phyloP scores from a whole-genome alignment of 2,329 filamentous ascomycete species.

The Beauveria caledonica region DNA sequence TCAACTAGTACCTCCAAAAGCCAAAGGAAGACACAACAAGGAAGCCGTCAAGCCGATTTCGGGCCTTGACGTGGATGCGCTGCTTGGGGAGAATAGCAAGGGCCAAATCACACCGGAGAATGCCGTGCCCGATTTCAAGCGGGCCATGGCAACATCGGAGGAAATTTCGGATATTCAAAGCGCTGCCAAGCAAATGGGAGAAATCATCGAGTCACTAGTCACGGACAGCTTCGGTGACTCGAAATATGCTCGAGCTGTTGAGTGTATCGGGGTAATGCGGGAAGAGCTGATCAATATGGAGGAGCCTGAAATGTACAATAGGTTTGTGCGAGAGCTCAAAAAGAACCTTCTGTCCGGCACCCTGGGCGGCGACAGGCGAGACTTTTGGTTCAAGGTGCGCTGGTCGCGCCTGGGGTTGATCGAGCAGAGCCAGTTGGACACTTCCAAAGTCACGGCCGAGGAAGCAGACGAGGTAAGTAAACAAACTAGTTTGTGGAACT shows the following conservation, averaged over 20 bases:
- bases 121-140: constrained; percentile 84
- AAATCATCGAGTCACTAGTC: constrained; percentile 61
- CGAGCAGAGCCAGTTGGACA: constrained; percentile 51
- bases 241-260: constrained; percentile 65
- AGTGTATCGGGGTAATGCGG: constrained; percentile 69
- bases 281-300: constrained; percentile 70
- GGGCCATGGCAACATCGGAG: constrained; percentile 55
- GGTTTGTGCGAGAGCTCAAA: constrained; percentile 64
- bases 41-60: constrained; percentile 77
- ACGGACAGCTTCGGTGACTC: constrained; percentile 65
- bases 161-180: constrained; percentile 55
- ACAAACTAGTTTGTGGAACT: background rate
- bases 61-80: constrained; percentile 74
- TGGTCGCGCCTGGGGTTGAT: constrained; percentile 65
- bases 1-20: constrained; percentile 63
- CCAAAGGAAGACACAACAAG: constrained; percentile 61
- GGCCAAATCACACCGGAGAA: constrained; percentile 54
- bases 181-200: constrained; percentile 65
- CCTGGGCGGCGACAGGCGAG: constrained; percentile 66
- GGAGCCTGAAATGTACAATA: constrained; percentile 68
- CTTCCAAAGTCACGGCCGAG: constrained; percentile 58
- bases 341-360: constrained; percentile 58
- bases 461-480: constrained; percentile 56
- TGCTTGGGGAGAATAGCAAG: constrained; percentile 54
- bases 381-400: constrained; percentile 74